These are phyloP conservation scores for Encephalitozoon intestinalis DNA, from an alignment of 371 early-diverging fungal species.

Conservation along the genomic window DNA sequence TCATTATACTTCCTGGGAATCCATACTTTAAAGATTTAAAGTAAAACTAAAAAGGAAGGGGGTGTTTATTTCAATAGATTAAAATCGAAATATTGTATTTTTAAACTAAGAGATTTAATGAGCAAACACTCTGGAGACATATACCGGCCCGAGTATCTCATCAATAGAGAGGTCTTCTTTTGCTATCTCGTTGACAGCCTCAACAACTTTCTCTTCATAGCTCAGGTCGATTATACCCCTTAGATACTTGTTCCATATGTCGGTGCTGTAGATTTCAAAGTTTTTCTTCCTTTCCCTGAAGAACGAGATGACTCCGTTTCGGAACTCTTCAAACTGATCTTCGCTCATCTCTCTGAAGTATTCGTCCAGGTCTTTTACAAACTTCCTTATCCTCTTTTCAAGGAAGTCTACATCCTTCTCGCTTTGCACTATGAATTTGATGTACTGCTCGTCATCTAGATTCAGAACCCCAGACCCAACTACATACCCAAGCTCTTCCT, in stretches of 20 bases:
- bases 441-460: conserved; percentile 5
- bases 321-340: conserved; percentile 13
- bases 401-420: conserved; percentile 32
- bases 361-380: conserved; percentile 28
- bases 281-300: conserved; percentile 21
- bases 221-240: neutral
- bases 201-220: neutral
- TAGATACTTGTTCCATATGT: neutral
- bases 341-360: conserved; percentile 13
- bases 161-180: neutral
- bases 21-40: neutral
- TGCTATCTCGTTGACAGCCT: neutral
- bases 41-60: neutral
- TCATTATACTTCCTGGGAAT: neutral
- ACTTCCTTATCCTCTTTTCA: conserved; percentile 40
- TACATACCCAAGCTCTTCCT: conserved; percentile 57
- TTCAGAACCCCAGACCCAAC: conserved; percentile 13
- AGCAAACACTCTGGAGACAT: neutral
- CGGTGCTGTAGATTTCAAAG: neutral
- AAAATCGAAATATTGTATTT: neutral
- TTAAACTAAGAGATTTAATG: neutral
- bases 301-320: neutral
- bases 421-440: conserved; percentile 50
- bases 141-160: neutral
- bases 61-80: neutral